phyloP scores from a whole-genome alignment of 768 basidiomycete genomes.

The Termitomyces sp. region DNA sequence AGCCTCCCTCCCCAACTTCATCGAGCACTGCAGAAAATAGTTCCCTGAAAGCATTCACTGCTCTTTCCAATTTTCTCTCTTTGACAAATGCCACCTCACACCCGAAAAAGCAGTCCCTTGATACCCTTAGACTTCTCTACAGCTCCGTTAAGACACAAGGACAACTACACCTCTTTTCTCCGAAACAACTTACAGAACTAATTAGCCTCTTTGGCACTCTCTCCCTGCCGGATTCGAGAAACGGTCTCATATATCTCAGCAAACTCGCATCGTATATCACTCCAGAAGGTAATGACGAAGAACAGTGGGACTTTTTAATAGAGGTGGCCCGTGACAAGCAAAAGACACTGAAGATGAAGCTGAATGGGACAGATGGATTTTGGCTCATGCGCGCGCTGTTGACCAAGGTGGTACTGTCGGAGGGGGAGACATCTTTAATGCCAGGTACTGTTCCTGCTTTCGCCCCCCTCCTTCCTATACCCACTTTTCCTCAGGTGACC shows the following conservation, averaged over 20 bases:
- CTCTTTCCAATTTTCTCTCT: slow-evolving; percentile 23
- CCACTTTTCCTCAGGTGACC: slow-evolving; percentile 15
- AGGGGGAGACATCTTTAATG: slow-evolving; percentile 17
- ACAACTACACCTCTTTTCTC: slow-evolving; percentile 31
- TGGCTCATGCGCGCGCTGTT: slow-evolving; percentile 58
- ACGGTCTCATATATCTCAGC: slow-evolving; percentile 27
- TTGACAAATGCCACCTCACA: slow-evolving; percentile 14
- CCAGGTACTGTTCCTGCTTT: slow-evolving; percentile 5
- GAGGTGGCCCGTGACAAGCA: slow-evolving; percentile 45
- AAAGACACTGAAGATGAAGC: slow-evolving; percentile 22
- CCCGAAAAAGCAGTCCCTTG: slow-evolving; percentile 24
- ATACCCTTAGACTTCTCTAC: slow-evolving; percentile 38
- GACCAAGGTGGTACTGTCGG: slow-evolving; percentile 21
- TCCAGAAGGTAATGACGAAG: slow-evolving; percentile 14
- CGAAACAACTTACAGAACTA: slow-evolving; percentile 36
- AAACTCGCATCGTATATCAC: slow-evolving; percentile 27
- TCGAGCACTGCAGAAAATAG: neutral
- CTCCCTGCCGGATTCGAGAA: slow-evolving; percentile 30
- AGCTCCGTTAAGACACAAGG: slow-evolving; percentile 28
- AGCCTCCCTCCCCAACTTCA: neutral
- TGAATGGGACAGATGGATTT: slow-evolving; percentile 49
- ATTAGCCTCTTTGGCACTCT: slow-evolving; percentile 50
- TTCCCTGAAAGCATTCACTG: slow-evolving; percentile 12
- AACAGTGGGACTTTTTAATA: slow-evolving; percentile 50
- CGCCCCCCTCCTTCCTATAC: neutral